These are phyloP conservation scores for Harrya chromipes DNA, from an alignment of 768 basidiomycete genomes.

Conservation along the genomic window DNA sequence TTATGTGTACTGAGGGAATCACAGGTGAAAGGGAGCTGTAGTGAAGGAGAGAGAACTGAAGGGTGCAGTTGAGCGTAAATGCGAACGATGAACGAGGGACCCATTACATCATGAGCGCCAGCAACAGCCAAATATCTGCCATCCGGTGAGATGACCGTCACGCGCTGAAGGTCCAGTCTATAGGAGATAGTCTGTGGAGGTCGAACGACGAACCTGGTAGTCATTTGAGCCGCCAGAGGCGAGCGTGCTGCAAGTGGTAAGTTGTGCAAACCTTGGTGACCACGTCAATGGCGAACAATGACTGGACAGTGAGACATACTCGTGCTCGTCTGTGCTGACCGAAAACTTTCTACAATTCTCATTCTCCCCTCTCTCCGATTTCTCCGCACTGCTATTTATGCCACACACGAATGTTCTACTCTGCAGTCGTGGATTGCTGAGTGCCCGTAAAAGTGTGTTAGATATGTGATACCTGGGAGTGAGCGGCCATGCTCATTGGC, in stretches of 20 bases:
- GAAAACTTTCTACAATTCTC: constrained; percentile 80
- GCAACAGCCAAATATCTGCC: constrained; percentile 64
- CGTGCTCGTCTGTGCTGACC: constrained; percentile 45
- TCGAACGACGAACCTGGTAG: constrained; percentile 68
- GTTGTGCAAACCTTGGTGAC: constrained; percentile 19
- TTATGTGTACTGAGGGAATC: constrained; percentile 46
- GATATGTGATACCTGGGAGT: constrained; percentile 47
- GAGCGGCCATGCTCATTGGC: constrained; percentile 91
- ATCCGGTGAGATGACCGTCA: constrained; percentile 77
- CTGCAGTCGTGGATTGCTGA: constrained; percentile 25
- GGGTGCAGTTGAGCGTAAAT: constrained; percentile 10
- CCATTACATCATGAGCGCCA: constrained; percentile 65
- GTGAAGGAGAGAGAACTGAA: constrained; percentile 60
- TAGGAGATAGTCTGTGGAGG: neutral
- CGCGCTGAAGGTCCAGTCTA: constrained; percentile 51
- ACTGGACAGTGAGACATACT: constrained; percentile 40
- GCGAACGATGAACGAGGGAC: constrained; percentile 15
- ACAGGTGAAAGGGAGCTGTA: constrained; percentile 56
- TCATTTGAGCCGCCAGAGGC: constrained; percentile 60
- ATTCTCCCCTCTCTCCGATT: constrained; percentile 64
- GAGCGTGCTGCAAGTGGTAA: constrained; percentile 59
- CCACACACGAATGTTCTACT: constrained; percentile 71
- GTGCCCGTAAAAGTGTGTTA: neutral
- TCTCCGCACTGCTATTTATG: constrained; percentile 73
- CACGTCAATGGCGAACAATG: constrained; percentile 10